Percentiles rank a stretch among this genome's conserved stretches.
phyloP scores from a whole-genome alignment of 2,329 filamentous ascomycete species.

The Aspergillus cejpii region DNA sequence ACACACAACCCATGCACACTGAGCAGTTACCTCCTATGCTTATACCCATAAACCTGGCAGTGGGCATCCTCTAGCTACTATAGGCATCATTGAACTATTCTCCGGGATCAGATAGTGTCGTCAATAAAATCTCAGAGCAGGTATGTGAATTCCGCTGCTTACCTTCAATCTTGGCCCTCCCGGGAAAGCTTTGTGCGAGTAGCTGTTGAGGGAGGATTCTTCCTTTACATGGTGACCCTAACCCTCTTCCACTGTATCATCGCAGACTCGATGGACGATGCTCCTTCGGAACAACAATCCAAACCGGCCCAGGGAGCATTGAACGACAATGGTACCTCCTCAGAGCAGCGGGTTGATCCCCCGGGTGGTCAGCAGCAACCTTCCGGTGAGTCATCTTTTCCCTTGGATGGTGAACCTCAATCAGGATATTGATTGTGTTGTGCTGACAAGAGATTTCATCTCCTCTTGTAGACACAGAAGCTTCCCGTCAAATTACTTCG shows the following conservation, averaged over 20 bases:
- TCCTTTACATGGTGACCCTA: constrained; percentile 1
- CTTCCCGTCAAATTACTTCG: constrained; percentile 2
- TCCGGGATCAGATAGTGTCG: background rate
- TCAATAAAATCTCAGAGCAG: background rate
- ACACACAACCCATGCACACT: background rate
- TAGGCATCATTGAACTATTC: background rate
- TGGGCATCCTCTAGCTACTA: background rate
- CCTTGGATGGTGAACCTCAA: background rate
- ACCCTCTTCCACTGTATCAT: background rate
- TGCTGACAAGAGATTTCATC: background rate
- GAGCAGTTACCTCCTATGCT: background rate
- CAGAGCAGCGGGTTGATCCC: constrained; percentile 1
- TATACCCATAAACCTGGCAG: background rate
- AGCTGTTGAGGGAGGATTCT: background rate
- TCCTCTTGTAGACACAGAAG: constrained; percentile 5
- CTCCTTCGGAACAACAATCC: constrained; percentile 4
- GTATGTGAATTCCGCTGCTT: constrained; percentile 1
- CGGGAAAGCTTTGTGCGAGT: background rate
- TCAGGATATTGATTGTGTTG: background rate
- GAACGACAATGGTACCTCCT: background rate
- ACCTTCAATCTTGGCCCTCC: background rate
- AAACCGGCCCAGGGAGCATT: constrained; percentile 4
- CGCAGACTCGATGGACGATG: constrained; percentile 13
- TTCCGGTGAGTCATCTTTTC: constrained; percentile 8
- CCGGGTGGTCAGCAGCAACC: constrained; percentile 2